Conservation (phyloP, 2,329 filamentous ascomycete genomes). For the Elsinoe necatrix region DNA sequence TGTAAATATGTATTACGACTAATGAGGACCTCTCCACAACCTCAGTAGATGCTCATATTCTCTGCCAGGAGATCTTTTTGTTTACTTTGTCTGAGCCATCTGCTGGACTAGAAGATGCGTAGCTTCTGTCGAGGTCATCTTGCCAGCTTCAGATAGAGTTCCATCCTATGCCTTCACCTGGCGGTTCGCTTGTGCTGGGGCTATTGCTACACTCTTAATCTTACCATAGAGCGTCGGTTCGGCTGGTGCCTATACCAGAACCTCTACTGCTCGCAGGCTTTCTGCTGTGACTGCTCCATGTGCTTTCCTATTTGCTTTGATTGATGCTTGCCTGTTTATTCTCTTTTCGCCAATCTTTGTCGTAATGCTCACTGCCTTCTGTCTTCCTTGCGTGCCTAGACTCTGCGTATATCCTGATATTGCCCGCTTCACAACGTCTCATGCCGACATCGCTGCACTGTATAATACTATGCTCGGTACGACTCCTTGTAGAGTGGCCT, state of each 20-base stretch:
- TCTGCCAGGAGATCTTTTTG: background rate
- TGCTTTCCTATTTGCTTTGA: too few relatives aligned
- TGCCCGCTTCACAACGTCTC: too few relatives aligned
- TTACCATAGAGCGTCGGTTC: background rate
- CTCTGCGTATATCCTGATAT: too few relatives aligned
- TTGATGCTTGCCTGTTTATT: too few relatives aligned
- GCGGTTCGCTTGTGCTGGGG: background rate
- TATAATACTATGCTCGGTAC: too few relatives aligned
- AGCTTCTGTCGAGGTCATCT: background rate
- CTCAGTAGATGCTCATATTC: background rate
- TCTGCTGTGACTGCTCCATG: background rate
- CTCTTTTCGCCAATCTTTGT: too few relatives aligned
- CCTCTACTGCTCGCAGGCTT: too few relatives aligned
- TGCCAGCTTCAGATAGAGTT: background rate
- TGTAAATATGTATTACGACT: conserved; percentile 23
- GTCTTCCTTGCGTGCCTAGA: too few relatives aligned
- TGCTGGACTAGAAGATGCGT: background rate
- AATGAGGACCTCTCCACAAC: background rate
- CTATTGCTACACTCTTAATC: background rate
- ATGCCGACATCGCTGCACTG: too few relatives aligned
- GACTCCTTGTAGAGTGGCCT: too few relatives aligned
- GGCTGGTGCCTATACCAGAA: too few relatives aligned
- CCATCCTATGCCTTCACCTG: background rate
- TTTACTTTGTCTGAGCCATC: background rate
- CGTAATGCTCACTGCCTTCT: background rate